phyloP scores from a whole-genome alignment of 148 eudicot genomes.

The Linanthus parryae region DNA sequence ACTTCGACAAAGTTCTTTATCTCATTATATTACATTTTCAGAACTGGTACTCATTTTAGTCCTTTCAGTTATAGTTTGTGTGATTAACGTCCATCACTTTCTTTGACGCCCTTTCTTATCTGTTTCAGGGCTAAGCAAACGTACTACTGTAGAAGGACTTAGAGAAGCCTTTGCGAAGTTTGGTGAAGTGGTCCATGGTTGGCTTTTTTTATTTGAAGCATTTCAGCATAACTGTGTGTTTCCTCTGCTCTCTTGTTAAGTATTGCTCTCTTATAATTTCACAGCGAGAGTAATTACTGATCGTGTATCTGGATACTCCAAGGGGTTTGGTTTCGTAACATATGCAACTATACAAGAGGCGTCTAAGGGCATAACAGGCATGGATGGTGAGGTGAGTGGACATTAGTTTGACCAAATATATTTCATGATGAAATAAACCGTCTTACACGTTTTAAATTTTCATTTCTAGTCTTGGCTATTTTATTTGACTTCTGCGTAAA shows the following conservation, averaged over 20 bases:
- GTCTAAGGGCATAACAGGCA: constrained; percentile 58
- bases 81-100: too few species aligned
- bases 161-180: constrained; percentile 17
- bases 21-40: too few species aligned
- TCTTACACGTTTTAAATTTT: not conserved
- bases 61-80: too few species aligned
- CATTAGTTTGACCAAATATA: not conserved
- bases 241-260: too few species aligned
- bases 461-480: too few species aligned
- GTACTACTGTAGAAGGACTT: constrained; percentile 23
- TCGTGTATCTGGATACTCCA: constrained; percentile 67
- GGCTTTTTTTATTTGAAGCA: not conserved
- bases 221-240: not conserved
- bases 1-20: too few species aligned
- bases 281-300: constrained; percentile 94
- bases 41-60: too few species aligned
- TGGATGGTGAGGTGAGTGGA: constrained; percentile 76
- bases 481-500: too few species aligned
- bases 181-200: constrained; percentile 21
- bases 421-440: not conserved
- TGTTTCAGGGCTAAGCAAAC: constrained; percentile 24
- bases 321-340: constrained; percentile 82
- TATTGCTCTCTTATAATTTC: constrained; percentile 5
- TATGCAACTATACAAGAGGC: constrained; percentile 72
- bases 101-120: too few species aligned